Conservation (phyloP, 2,329 filamentous ascomycete genomes). For the Fusarium nodosum region DNA sequence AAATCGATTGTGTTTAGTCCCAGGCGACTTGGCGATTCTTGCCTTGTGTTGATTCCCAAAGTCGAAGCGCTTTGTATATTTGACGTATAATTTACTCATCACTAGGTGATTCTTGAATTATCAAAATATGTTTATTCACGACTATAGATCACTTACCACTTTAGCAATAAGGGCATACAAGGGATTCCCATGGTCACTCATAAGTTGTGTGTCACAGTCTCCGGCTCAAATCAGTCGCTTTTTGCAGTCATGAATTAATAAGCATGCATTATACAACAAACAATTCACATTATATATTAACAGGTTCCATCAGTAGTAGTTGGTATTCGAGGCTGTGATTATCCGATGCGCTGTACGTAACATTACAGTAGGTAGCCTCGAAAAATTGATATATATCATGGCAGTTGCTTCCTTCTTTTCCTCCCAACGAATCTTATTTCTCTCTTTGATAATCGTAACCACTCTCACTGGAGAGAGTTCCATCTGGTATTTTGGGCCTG, state of each 20-base stretch:
- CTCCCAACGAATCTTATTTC: background rate
- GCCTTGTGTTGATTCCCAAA: constrained; percentile 44
- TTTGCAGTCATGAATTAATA: background rate
- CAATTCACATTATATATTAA: constrained; percentile 5
- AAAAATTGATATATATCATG: constrained; percentile 27
- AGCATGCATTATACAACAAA: background rate
- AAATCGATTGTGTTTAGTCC: constrained; percentile 54
- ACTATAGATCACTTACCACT: background rate
- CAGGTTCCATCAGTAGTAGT: constrained; percentile 3
- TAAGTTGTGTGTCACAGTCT: background rate
- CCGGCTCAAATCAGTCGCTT: background rate
- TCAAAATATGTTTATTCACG: background rate
- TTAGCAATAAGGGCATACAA: background rate
- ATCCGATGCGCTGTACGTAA: constrained; percentile 18
- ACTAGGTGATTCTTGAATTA: constrained; percentile 13
- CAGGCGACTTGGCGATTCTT: constrained; percentile 45
- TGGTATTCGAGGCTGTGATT: constrained; percentile 8
- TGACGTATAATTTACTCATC: constrained; percentile 9
- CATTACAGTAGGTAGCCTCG: constrained; percentile 1
- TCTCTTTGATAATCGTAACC: background rate
- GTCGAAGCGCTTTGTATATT: constrained; percentile 42
- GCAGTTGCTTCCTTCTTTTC: constrained; percentile 7
- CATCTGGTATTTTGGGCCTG: constrained; percentile 59
- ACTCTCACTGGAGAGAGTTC: constrained; percentile 60
- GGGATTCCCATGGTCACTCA: background rate